phyloP scores from a whole-genome alignment of 169 alveolate species.

The Theileria orientalis region DNA sequence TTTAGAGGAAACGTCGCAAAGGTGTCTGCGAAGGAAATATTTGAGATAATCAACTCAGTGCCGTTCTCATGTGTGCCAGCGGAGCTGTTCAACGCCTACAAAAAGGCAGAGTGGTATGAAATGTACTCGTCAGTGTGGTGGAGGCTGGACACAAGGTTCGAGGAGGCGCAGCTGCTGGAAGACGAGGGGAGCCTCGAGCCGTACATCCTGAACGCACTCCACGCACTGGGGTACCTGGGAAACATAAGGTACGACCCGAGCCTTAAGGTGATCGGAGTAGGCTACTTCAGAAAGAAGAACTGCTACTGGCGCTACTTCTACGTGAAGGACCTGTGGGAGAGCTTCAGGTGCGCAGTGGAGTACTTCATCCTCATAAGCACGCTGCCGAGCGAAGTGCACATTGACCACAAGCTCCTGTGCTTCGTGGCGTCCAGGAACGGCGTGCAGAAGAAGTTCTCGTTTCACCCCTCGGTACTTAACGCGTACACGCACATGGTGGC shows the following conservation, averaged over 20 bases:
- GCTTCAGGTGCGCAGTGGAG: slow-evolving; percentile 53
- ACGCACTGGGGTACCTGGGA: slow-evolving; percentile 45
- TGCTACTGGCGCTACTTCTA: slow-evolving; percentile 63
- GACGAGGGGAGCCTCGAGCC: slow-evolving; percentile 13
- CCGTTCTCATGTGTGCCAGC: not conserved
- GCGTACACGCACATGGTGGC: not conserved
- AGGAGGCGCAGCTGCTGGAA: not conserved
- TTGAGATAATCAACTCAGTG: not conserved
- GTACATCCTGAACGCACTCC: slow-evolving; percentile 38
- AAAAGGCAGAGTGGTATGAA: slow-evolving; percentile 25
- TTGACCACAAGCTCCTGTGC: slow-evolving; percentile 29
- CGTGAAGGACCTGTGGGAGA: slow-evolving; percentile 39
- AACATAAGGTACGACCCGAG: slow-evolving; percentile 55
- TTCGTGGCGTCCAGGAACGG: slow-evolving; percentile 52
- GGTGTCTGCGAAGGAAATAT: not conserved
- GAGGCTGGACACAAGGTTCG: slow-evolving; percentile 30
- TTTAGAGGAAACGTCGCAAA: not conserved
- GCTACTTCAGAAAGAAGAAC: slow-evolving; percentile 22
- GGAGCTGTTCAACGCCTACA: slow-evolving; percentile 26
- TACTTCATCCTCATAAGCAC: slow-evolving; percentile 41
- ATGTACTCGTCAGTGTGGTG: slow-evolving; percentile 55
- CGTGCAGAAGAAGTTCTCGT: slow-evolving; percentile 39
- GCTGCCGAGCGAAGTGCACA: slow-evolving; percentile 41
- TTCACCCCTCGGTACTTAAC: slow-evolving; percentile 1
- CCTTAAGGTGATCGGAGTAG: slow-evolving; percentile 41